A percentile compares a stretch with the other conserved stretches of the same genome.
These are phyloP conservation scores for Geosmithia morbida DNA, from an alignment of 2,329 filamentous ascomycete species.

Conservation along the genomic window DNA sequence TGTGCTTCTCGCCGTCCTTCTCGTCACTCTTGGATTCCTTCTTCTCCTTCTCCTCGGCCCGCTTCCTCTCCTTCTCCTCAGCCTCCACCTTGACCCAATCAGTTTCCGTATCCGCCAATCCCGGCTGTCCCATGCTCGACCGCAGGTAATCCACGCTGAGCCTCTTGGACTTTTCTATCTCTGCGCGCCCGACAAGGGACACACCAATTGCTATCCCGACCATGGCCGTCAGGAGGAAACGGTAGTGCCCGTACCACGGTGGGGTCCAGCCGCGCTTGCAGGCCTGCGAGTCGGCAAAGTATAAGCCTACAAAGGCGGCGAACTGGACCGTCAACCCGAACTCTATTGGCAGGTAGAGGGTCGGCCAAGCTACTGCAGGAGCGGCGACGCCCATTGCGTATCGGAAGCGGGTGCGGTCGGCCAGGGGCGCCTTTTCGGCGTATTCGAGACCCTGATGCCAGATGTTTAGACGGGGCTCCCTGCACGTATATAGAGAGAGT, in stretches of 20 bases:
- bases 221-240: conserved; percentile 82
- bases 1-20: conserved; percentile 5
- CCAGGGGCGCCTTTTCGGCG: conserved; percentile 48
- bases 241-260: conserved; percentile 75
- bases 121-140: conserved; percentile 20
- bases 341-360: conserved; percentile 68
- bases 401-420: conserved; percentile 55
- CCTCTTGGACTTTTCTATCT: conserved; percentile 35
- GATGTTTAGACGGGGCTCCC: not conserved
- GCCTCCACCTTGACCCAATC: conserved; percentile 32
- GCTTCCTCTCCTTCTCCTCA: conserved; percentile 18
- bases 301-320: conserved; percentile 68
- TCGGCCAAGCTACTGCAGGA: conserved; percentile 78
- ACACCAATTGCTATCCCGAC: conserved; percentile 72
- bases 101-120: conserved; percentile 18
- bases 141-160: conserved; percentile 18
- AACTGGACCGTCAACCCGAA: conserved; percentile 81
- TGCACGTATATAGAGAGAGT: not conserved
- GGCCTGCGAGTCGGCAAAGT: conserved; percentile 70
- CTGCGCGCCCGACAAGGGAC: conserved; percentile 68
- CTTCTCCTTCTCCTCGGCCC: conserved; percentile 9
- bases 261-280: conserved; percentile 65
- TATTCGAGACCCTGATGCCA: conserved; percentile 58
- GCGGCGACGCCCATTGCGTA: conserved; percentile 75
- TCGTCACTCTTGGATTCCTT: conserved; percentile 6